Evolutionary conservation across 1,139 yeast species (phyloP).

Genomic region (Geotrichum fermentans): DNA sequence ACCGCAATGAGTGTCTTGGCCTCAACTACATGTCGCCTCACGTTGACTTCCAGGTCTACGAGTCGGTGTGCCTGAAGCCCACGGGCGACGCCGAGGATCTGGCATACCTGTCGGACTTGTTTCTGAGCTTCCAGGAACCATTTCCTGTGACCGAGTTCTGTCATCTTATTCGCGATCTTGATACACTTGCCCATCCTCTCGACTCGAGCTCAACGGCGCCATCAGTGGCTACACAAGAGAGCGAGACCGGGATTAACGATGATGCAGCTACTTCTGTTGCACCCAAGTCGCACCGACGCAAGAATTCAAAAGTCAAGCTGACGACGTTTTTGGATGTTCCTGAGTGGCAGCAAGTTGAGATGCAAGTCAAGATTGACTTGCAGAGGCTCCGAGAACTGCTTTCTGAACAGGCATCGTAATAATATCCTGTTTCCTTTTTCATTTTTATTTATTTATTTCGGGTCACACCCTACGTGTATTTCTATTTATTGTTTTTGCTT

Average conservation of each 20-base stretch:
- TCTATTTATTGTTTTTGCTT: not conserved
- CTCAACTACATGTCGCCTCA: slow-evolving; percentile 5
- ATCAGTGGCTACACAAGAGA: not conserved
- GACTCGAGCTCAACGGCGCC: not conserved
- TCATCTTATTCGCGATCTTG: slow-evolving; percentile 1
- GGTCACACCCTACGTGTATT: not conserved
- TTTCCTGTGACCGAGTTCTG: slow-evolving; percentile 5
- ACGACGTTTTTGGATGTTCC: slow-evolving; percentile 7
- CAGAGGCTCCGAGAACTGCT: slow-evolving; percentile 1
- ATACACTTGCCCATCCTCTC: not conserved
- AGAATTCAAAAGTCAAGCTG: not conserved
- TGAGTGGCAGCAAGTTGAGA: slow-evolving; percentile 4
- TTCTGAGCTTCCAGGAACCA: not conserved
- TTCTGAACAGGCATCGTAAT: no score
- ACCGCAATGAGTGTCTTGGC: not conserved
- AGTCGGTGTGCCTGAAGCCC: slow-evolving; percentile 4
- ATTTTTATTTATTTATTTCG: not conserved
- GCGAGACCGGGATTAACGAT: not conserved
- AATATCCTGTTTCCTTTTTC: not conserved
- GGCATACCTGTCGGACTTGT: slow-evolving; percentile 2
- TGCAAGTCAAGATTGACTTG: slow-evolving; percentile 9
- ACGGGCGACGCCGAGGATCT: slow-evolving; percentile 1
- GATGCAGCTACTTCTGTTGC: not conserved
- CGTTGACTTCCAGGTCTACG: slow-evolving; percentile 1
- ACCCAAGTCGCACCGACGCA: not conserved